Base-by-base conservation (phyloP, 2,329 filamentous ascomycete genomes). In the Cercospora zeae-maydis region DNA sequence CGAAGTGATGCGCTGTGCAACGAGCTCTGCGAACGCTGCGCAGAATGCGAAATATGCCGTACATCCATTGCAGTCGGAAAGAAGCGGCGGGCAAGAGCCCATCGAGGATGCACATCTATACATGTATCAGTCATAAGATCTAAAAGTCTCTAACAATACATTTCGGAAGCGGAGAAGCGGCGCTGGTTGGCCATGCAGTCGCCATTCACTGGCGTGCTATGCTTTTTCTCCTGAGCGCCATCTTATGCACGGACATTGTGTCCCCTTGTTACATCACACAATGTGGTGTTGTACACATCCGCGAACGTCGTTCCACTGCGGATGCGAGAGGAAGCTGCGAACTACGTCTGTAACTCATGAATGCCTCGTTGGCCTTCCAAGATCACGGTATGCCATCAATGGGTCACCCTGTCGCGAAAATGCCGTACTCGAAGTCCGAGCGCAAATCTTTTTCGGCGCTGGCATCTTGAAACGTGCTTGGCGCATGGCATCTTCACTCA, bases 161-260 rank as follows among this genome's bases (percentile, higher is more conserved):
- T 33, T 34, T n/a, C 33, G 42, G 42, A 60, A 60, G 58, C 36
- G 58, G 58, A 60, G 58, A 54, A 45, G 49, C 27, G 58, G 58
- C 58, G 36, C 58, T 60, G 47, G 19, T 49, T 54, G 49, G 58
- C 49, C 47, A 39, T 19, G 30, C 49, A 33, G 24, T 31, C 42
- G 42, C 42, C 27, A 53, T 33, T 8, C 2, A 11, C 13, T 21
- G 49, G 31, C 49, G n/a, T 13, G 2, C 3, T 21, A 53, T 53
- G 49, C 27, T 34, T 52, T 53, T 53, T 13, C 21, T 24, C 14
- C 31, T 13, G 49, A 53, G 31, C 30, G 49, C 49, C 49, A 7
- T 16, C 49, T 0, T 34, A 53, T 34, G 30, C 49, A 52, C 31
- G 31, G 21, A 34, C 49, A 53, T 34, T 30, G 34, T 34, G 49